phyloP scores from a whole-genome alignment of 257 asterid species.

The Leptodermis oblonga region DNA sequence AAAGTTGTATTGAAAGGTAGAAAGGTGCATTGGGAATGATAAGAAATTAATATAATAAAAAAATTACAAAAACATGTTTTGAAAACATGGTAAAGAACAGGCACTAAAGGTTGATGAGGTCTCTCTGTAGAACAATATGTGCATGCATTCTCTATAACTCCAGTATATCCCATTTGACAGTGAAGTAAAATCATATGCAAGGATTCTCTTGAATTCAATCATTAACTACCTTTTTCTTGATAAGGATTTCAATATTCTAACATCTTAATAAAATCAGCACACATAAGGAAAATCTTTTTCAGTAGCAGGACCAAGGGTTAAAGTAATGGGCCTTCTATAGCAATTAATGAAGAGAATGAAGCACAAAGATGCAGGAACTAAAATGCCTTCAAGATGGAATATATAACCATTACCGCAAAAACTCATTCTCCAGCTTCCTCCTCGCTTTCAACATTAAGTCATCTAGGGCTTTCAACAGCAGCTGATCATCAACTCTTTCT shows the following conservation, averaged over 20 bases:
- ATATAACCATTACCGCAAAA: conserved; percentile 47
- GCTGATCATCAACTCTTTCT: conserved; percentile 32
- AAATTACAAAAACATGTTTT: too few species aligned
- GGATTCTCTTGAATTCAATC: neutral
- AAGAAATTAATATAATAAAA: too few species aligned
- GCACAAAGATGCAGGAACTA: neutral
- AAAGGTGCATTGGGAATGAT: too few species aligned
- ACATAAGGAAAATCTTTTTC: neutral
- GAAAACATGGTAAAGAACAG: too few species aligned
- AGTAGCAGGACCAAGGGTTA: neutral
- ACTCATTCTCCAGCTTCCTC: conserved; percentile 55
- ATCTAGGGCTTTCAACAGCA: conserved; percentile 30
- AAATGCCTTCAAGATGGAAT: neutral
- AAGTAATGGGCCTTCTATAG: neutral
- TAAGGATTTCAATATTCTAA: neutral
- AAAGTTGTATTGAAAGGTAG: too few species aligned
- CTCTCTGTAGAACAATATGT: neutral
- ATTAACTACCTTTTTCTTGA: neutral
- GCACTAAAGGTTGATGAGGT: neutral
- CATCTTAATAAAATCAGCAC: neutral
- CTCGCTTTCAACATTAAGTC: conserved; percentile 48
- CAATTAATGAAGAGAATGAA: neutral
- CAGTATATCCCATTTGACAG: neutral
- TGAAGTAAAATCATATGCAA: neutral
- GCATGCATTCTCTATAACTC: neutral